Evolutionary conservation across 1,139 yeast genomes (phyloP).

Genomic region (Nakaseomyces sp.): DNA sequence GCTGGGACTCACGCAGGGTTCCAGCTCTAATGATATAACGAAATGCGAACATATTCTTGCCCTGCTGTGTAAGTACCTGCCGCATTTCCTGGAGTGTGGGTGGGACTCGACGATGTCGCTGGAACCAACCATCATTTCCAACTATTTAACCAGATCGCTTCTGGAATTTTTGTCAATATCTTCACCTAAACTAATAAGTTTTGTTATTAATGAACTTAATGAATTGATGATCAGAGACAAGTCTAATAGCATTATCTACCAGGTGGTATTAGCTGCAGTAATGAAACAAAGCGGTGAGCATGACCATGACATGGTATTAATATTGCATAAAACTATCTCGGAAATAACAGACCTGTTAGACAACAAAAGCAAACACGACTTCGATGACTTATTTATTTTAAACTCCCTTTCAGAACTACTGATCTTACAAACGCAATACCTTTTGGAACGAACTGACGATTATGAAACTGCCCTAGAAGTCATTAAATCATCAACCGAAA

Average conservation of each 20-base stretch:
- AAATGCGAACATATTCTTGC: conserved; percentile 46
- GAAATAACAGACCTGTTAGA: neutral
- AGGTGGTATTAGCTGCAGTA: conserved; percentile 37
- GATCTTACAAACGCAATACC: conserved; percentile 60
- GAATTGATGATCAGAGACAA: conserved; percentile 38
- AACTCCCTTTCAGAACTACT: conserved; percentile 25
- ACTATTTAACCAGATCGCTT: conserved; percentile 71
- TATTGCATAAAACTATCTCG: neutral
- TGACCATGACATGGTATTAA: conserved; percentile 1
- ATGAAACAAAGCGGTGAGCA: conserved; percentile 10
- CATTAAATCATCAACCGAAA: conserved; percentile 64
- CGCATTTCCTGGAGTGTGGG: conserved; percentile 58
- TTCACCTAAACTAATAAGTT: conserved; percentile 47
- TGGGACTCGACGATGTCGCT: conserved; percentile 55
- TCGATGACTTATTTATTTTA: conserved; percentile 6
- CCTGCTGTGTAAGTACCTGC: conserved; percentile 55
- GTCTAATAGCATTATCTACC: conserved; percentile 46
- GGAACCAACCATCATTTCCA: conserved; percentile 50
- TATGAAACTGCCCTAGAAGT: conserved; percentile 64
- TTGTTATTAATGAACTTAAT: conserved; percentile 47
- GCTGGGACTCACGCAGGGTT: neutral
- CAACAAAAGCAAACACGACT: neutral
- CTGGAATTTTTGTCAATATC: conserved; percentile 51
- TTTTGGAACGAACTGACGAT: conserved; percentile 49
- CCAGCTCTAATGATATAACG: conserved; percentile 30